phyloP scores from a whole-genome alignment of 176 grass and related monocot genomes.

The Hordeum marinum region DNA sequence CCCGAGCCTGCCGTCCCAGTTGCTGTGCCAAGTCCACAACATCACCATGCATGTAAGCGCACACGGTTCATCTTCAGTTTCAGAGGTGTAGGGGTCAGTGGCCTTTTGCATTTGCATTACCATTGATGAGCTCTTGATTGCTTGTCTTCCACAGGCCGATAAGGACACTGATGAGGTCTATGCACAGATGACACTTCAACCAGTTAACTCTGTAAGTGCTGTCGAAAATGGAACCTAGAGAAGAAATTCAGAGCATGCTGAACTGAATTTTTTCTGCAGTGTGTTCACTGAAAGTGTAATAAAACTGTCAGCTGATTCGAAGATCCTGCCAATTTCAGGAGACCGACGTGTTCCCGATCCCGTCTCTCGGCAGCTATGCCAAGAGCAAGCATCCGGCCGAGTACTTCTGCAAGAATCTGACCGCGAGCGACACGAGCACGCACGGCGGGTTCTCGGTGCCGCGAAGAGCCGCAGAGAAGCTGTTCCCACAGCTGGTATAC shows the following conservation, averaged over 20 bases:
- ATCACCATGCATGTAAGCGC: conserved; percentile 77
- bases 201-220: conserved; percentile 72
- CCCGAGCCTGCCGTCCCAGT: conserved; percentile 81
- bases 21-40: conserved; percentile 95
- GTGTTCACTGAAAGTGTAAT: too few relatives aligned
- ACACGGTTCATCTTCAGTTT: not conserved
- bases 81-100: not conserved
- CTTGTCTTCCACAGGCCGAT: conserved; percentile 52
- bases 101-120: not conserved
- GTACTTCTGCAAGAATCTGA: conserved; percentile 96
- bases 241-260: not conserved
- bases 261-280: not conserved
- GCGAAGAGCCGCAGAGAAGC: conserved; percentile 81
- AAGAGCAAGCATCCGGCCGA: conserved; percentile 90
- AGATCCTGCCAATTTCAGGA: conserved; percentile 52
- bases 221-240: not conserved
- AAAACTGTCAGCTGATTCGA: not conserved
- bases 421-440: conserved; percentile 90
- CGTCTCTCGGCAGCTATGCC: conserved; percentile 55
- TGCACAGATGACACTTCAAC: conserved; percentile 94
- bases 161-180: conserved; percentile 98
- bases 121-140: not conserved
- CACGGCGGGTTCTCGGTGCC: conserved; percentile 99
- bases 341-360: conserved; percentile 85
- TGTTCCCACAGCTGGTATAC: conserved; percentile 95